Conservation (phyloP, 176 grass and related monocot genomes). For the Echinochloa phyllopogon region DNA sequence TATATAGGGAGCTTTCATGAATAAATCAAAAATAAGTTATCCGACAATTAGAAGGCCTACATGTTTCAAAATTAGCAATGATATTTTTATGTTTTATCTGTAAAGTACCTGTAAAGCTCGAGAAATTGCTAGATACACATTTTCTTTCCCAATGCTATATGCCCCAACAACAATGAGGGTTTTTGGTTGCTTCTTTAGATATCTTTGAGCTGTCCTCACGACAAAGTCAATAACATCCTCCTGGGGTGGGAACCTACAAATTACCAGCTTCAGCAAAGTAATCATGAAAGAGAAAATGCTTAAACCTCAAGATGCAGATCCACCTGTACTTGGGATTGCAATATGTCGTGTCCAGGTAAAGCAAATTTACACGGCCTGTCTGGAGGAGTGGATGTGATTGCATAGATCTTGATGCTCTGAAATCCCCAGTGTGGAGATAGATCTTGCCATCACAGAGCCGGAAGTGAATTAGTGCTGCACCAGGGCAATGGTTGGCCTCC, state of each 20-base stretch:
- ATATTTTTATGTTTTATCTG: constrained; percentile 2
- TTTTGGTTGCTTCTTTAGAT: constrained; percentile 69
- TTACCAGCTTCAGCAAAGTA: constrained; percentile 9
- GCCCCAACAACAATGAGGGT: constrained; percentile 80
- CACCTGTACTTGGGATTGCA: constrained; percentile 85
- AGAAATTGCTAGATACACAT: constrained; percentile 77
- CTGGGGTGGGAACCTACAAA: constrained; percentile 66
- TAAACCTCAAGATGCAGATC: constrained; percentile 27
- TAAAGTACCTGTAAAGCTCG: constrained; percentile 61
- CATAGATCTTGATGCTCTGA: constrained; percentile 73
- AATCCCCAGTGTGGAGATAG: constrained; percentile 80
- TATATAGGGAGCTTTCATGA: constrained; percentile 67
- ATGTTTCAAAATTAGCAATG: constrained; percentile 11
- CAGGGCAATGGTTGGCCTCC: constrained; percentile 83
- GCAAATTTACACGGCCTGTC: constrained; percentile 56
- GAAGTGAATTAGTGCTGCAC: constrained; percentile 72
- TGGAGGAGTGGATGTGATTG: constrained; percentile 63
- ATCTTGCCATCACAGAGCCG: constrained; percentile 56
- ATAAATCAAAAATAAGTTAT: constrained; percentile 19
- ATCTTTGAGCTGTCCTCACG: constrained; percentile 62
- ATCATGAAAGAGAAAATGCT: constrained; percentile 13
- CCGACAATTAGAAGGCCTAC: not conserved
- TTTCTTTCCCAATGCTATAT: constrained; percentile 85
- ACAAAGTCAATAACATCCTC: constrained; percentile 77
- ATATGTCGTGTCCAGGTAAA: constrained; percentile 85